These are phyloP conservation scores for Pleurotus platypus DNA, from an alignment of 768 basidiomycete genomes.

Conservation along the genomic window DNA sequence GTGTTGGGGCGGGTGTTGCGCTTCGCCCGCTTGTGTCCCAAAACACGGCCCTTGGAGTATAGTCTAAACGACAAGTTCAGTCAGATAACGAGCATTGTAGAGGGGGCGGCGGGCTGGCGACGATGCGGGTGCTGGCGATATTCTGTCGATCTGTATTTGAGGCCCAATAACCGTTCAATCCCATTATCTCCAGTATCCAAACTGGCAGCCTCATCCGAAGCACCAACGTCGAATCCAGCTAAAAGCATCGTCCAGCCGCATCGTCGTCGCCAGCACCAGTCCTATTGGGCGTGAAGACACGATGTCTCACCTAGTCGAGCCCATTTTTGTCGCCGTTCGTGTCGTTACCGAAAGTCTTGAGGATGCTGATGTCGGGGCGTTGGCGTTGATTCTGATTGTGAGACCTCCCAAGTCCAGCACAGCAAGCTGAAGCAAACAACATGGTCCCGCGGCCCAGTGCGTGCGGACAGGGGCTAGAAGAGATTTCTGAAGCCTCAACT, in stretches of 20 bases:
- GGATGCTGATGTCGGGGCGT: slow-evolving; percentile 15
- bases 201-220: slow-evolving; percentile 7
- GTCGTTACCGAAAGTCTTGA: slow-evolving; percentile 30
- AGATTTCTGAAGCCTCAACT: no score
- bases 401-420: not conserved
- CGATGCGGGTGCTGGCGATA: no score
- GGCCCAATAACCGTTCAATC: not conserved
- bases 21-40: slow-evolving; percentile 98
- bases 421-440: not conserved
- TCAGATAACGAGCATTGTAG: no score
- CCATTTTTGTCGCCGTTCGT: slow-evolving; percentile 55
- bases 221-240: slow-evolving; percentile 24
- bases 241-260: slow-evolving; percentile 40
- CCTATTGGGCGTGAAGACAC: slow-evolving; percentile 4
- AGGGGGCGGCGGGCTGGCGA: no score
- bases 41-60: slow-evolving; percentile 93
- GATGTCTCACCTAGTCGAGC: slow-evolving; percentile 71
- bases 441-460: not conserved
- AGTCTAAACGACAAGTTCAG: slow-evolving; percentile 50
- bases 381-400: not conserved
- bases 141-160: slow-evolving; percentile 12
- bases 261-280: slow-evolving; percentile 14
- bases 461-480: no score
- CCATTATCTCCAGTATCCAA: slow-evolving; percentile 1
- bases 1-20: slow-evolving; percentile 96